phyloP scores from a whole-genome alignment of 108 stramenopile species.

The Nitzschia inconspicua region DNA sequence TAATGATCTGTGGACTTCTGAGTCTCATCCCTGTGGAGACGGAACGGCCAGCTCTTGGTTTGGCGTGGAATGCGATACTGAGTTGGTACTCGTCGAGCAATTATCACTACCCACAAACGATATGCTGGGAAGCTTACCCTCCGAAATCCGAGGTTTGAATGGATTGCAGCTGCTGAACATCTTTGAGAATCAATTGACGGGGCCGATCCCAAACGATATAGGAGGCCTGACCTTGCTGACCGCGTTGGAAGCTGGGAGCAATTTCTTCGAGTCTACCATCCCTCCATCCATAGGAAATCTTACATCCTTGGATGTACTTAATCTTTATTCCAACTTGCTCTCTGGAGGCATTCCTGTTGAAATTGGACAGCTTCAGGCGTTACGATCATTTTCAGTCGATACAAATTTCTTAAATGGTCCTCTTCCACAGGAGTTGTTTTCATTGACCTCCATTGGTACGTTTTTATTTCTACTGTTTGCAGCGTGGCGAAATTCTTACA shows the following conservation, averaged over 20 bases:
- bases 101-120: constrained; percentile 27
- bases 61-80: constrained; percentile 24
- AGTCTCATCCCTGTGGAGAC: constrained; percentile 13
- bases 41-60: constrained; percentile 18
- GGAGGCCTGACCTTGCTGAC: constrained; percentile 44
- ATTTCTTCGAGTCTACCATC: constrained; percentile 51
- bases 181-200: constrained; percentile 39
- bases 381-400: neutral
- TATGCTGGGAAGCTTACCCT: constrained; percentile 44
- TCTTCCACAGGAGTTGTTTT: neutral
- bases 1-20: constrained; percentile 22
- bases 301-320: constrained; percentile 23
- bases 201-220: constrained; percentile 49
- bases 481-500: neutral
- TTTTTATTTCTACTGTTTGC: neutral
- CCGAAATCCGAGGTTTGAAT: constrained; percentile 49
- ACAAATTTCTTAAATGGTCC: constrained; percentile 11
- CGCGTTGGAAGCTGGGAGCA: constrained; percentile 44
- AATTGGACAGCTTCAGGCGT: constrained; percentile 12
- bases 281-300: constrained; percentile 48
- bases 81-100: neutral
- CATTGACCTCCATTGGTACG: neutral
- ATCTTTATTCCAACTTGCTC: constrained; percentile 27
- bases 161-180: constrained; percentile 14
- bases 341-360: constrained; percentile 13